phyloP scores from a whole-genome alignment of 148 eudicot genomes.

The Heliamphora exappendiculata region DNA sequence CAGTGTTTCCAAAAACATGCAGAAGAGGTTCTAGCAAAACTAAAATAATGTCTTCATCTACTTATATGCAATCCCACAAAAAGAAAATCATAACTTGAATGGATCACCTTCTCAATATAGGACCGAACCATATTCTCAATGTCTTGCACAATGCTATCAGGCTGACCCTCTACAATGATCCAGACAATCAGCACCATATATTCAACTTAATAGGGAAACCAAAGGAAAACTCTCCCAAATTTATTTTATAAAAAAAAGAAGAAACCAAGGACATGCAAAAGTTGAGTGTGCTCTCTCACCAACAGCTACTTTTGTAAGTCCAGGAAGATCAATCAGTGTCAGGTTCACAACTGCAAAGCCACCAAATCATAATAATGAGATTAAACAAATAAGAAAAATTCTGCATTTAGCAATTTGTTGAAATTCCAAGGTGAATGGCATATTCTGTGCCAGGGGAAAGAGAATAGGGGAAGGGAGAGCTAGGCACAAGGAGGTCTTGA shows the following conservation, averaged over 20 bases:
- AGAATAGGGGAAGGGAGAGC: neutral
- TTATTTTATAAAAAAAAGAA: neutral
- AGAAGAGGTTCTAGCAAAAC: neutral
- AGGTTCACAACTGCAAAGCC: slow-evolving; percentile 84
- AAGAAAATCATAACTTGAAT: neutral
- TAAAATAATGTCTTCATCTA: neutral
- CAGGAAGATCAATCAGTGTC: slow-evolving; percentile 97
- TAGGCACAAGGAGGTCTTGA: neutral
- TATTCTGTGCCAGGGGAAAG: neutral
- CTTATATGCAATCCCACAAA: neutral
- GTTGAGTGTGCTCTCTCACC: slow-evolving; percentile 44
- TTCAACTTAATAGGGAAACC: neutral
- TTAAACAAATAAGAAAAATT: neutral
- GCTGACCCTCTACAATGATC: slow-evolving; percentile 55
- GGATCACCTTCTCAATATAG: slow-evolving; percentile 59
- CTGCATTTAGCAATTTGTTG: slow-evolving; percentile 7
- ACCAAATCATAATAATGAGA: slow-evolving; percentile 17
- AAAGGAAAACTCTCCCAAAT: neutral
- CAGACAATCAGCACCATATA: slow-evolving; percentile 12
- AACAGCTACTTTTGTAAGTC: slow-evolving; percentile 95
- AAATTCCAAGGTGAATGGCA: slow-evolving; percentile 8
- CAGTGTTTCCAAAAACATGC: neutral
- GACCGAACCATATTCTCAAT: slow-evolving; percentile 70
- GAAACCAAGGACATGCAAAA: neutral
- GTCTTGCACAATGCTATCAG: slow-evolving; percentile 56